Percentiles rank a stretch among this genome's conserved stretches.
These are phyloP conservation scores for Beta lomatogona DNA, from an alignment of 179 eudicot genomes.

Conservation along the genomic window DNA sequence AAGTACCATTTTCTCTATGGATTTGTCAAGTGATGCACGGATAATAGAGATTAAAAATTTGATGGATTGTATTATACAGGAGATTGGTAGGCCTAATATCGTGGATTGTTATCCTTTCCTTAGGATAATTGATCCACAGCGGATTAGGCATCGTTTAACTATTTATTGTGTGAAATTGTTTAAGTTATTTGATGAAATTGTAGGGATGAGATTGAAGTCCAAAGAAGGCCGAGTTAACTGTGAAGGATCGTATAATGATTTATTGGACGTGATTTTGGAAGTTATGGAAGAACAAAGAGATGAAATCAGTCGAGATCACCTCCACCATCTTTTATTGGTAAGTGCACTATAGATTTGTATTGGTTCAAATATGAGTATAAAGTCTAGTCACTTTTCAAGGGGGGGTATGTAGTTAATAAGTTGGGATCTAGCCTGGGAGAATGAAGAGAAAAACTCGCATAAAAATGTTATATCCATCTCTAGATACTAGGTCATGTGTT, in stretches of 20 bases:
- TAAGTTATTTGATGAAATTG: conserved; percentile 17
- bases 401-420: too few relatives aligned
- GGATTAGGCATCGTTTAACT: conserved; percentile 8
- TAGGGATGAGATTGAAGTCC: neutral
- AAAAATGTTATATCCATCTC: too few relatives aligned
- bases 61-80: conserved; percentile 1
- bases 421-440: too few relatives aligned
- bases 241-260: neutral
- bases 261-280: conserved; percentile 15
- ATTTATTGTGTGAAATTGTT: neutral
- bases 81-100: conserved; percentile 14
- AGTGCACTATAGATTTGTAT: neutral
- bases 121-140: conserved; percentile 22
- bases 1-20: conserved; percentile 19
- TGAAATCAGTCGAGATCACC: neutral
- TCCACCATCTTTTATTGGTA: conserved; percentile 17
- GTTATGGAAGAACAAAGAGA: conserved; percentile 20
- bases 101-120: conserved; percentile 26
- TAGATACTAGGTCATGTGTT: too few relatives aligned
- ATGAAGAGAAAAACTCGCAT: too few relatives aligned
- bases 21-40: conserved; percentile 7
- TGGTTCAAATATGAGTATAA: too few relatives aligned
- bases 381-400: too few relatives aligned
- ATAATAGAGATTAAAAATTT: conserved; percentile 1
- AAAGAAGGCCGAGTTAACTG: neutral